Evolutionary conservation across 2,329 filamentous ascomycete genomes (phyloP), one percentile per base, ranked within the genome.

Genomic region (Dothideomycetes sp.): DNA sequence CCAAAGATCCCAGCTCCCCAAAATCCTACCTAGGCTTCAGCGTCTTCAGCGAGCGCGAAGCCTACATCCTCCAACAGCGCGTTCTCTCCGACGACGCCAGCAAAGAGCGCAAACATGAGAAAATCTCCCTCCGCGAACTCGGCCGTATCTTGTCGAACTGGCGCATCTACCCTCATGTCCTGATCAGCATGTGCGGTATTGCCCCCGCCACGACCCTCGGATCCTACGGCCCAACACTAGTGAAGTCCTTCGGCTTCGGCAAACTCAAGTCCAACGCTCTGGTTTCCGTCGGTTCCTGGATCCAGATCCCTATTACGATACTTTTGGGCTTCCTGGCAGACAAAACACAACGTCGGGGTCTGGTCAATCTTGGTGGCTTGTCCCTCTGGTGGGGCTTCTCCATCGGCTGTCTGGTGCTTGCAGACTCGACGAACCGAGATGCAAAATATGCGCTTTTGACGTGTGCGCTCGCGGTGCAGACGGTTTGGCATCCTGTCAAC

Each of bases 221-320:
- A 16, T 42, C 43, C 7, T 50, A 50, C 30, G 47, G 42, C 4
- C 47, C 48, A 4, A 47, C 45, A 4, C 34, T 49, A 14, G 45
- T 50, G 9, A 42, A 38, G 12, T 37, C 30, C 4, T 49, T 44
- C 17, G 48, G 48, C n/a, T 50, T 47, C 38, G 43, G 24, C 5
- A 39, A 43, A 14, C 38, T 51, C 3, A 36, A 29, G 22, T 42
- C 46, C 9, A 51, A 49, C 36, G 49, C 49, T 8, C 30, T 51
- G n/a, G 41, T 48, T 7, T 49, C 46, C 9, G 44, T 51, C 24
- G 49, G 49, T 14, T 36, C 36, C 9, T 51, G 45, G 46, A 43
- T 46, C 18, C 36, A 39, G 14, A 36, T 49, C 5, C 10, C 49
- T 19, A 22, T 47, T 12, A 41, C 31, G 17, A 31, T 47, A 3